phyloP scores from a whole-genome alignment of 148 eudicot species.

The Rhododendron molle region DNA sequence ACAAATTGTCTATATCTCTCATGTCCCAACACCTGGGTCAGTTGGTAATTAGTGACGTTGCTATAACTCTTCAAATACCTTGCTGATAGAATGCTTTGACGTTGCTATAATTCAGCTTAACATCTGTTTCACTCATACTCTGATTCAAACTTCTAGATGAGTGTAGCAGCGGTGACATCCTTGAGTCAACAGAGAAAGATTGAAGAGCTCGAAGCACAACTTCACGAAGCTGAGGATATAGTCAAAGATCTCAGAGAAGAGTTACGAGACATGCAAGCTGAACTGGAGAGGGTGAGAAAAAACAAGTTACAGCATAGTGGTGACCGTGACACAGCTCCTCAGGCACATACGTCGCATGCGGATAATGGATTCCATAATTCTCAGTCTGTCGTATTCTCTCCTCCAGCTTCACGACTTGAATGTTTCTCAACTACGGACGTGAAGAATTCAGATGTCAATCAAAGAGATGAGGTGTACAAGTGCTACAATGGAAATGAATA shows the following conservation, averaged over 20 bases:
- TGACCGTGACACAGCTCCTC: constrained; percentile 4
- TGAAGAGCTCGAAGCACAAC: constrained; percentile 96
- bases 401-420: constrained; percentile 6
- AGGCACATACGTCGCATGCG: constrained; percentile 6
- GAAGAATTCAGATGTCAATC: constrained; percentile 5
- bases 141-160: constrained; percentile 33
- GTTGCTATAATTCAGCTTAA: constrained; percentile 1
- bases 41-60: neutral
- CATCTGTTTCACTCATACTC: neutral
- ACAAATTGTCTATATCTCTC: neutral
- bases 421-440: constrained; percentile 5
- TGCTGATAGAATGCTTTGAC: neutral
- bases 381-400: constrained; percentile 17
- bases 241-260: constrained; percentile 78
- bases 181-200: constrained; percentile 61
- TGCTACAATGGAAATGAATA: neutral
- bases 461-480: constrained; percentile 1
- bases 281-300: constrained; percentile 37
- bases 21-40: neutral
- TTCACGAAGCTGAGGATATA: constrained; percentile 93
- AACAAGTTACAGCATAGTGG: constrained; percentile 19
- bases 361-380: constrained; percentile 3
- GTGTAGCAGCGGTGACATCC: constrained; percentile 52
- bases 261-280: constrained; percentile 43
- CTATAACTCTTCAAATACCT: neutral